Percentiles rank a stretch among this genome's conserved stretches.
phyloP scores from a whole-genome alignment of 75 land plant genomes.

The Sequoia sempervirens region DNA sequence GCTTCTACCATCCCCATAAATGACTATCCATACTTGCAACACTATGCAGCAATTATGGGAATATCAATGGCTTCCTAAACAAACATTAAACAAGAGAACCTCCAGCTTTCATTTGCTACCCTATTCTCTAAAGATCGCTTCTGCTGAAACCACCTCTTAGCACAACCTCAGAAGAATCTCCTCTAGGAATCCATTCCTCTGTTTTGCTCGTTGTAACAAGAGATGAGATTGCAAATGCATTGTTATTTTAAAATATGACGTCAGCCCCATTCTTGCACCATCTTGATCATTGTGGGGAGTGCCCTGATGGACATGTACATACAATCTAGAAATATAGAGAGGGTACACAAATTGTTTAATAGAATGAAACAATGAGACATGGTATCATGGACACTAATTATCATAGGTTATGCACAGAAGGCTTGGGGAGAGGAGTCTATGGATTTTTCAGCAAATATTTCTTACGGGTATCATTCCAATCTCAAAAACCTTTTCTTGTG shows the following conservation, averaged over 20 bases:
- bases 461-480: not conserved
- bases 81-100: too few relatives aligned
- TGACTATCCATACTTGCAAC: too few relatives aligned
- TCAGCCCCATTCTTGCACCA: too few relatives aligned
- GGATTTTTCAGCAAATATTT: conserved; percentile 5
- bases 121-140: too few relatives aligned
- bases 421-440: not conserved
- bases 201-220: not conserved
- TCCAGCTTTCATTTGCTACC: too few relatives aligned
- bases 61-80: too few relatives aligned
- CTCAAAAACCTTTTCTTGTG: not conserved
- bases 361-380: conserved; percentile 5
- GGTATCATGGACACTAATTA: conserved; percentile 4
- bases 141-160: too few relatives aligned
- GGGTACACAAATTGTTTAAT: conserved; percentile 25
- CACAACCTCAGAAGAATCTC: too few relatives aligned
- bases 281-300: conserved; percentile 22
- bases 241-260: not conserved
- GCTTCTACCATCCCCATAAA: too few relatives aligned
- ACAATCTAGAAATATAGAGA: conserved; percentile 5
- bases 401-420: conserved; percentile 2
- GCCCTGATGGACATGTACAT: conserved; percentile 42
- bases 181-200: too few relatives aligned
- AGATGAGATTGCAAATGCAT: too few relatives aligned
- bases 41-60: too few relatives aligned